A percentile compares a stretch with the other conserved stretches of the same genome.
phyloP scores from a whole-genome alignment of 169 alveolate species.

The Eimeria acervulina region DNA sequence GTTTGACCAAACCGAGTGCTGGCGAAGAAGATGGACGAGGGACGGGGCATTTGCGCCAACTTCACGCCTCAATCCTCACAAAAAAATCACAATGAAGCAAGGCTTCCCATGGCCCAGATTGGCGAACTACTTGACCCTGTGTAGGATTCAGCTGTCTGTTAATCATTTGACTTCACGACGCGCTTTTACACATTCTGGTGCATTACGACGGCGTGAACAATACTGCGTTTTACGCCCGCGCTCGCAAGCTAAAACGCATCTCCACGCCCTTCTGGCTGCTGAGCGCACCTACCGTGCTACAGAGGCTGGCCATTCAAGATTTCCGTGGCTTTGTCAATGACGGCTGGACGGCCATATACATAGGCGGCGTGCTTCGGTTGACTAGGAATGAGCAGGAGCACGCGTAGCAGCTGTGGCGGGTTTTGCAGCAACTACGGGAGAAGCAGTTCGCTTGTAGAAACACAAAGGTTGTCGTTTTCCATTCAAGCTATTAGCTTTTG shows the following conservation, averaged over 20 bases:
- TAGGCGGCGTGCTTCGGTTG: neutral
- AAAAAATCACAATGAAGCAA: too few species aligned
- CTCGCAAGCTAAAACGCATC: neutral
- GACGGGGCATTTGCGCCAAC: too few species aligned
- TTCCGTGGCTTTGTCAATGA: neutral
- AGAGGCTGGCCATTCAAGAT: neutral
- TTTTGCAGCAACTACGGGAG: neutral
- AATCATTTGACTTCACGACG: too few species aligned
- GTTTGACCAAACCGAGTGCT: too few species aligned
- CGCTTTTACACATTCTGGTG: neutral
- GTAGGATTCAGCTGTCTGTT: too few species aligned
- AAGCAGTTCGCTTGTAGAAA: neutral
- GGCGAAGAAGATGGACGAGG: too few species aligned
- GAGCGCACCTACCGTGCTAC: neutral
- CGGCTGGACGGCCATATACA: neutral
- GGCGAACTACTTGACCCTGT: too few species aligned
- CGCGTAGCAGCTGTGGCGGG: neutral
- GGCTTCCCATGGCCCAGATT: too few species aligned
- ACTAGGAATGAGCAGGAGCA: neutral
- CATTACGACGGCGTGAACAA: neutral
- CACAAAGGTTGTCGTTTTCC: neutral
- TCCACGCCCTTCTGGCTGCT: neutral
- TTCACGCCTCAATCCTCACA: too few species aligned
- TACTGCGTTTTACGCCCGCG: neutral
- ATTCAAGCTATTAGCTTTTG: neutral